phyloP scores from a whole-genome alignment of 106 monocot genomes.

The Amphibolis antarctica region DNA sequence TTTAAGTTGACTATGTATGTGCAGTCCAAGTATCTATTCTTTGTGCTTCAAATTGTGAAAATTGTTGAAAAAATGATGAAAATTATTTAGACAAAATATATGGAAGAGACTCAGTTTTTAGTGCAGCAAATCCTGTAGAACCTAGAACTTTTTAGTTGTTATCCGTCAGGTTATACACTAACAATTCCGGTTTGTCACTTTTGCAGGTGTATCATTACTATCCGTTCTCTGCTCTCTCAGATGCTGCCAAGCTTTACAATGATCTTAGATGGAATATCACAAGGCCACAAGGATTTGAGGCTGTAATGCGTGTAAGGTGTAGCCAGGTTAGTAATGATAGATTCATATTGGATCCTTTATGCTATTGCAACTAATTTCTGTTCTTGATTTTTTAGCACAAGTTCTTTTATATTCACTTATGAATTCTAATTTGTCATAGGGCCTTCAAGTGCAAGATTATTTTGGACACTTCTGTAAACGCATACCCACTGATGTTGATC shows the following conservation, averaged over 20 bases:
- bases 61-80: too few species aligned
- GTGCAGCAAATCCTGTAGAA: too few species aligned
- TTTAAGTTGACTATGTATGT: too few species aligned
- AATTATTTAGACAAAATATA: too few species aligned
- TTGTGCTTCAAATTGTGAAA: too few species aligned
- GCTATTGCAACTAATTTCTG: background rate
- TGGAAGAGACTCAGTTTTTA: too few species aligned
- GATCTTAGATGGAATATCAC: constrained; percentile 97
- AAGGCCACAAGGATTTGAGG: constrained; percentile 98
- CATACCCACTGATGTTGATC: constrained; percentile 81
- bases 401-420: background rate
- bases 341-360: background rate
- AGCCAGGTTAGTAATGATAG: constrained; percentile 44
- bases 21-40: too few species aligned
- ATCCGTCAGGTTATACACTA: background rate
- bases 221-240: constrained; percentile 89
- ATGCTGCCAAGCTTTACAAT: constrained; percentile 94
- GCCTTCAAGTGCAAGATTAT: constrained; percentile 78
- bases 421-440: constrained; percentile 20
- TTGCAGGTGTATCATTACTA: constrained; percentile 83
- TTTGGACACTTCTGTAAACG: constrained; percentile 76
- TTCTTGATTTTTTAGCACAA: background rate
- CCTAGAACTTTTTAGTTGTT: too few species aligned
- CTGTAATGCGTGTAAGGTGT: constrained; percentile 98
- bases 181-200: background rate